Evolutionary conservation across 202 grass and related monocot genomes (phyloP), one percentile per base, ranked within the genome.

Genomic region (Carex arenaria): DNA sequence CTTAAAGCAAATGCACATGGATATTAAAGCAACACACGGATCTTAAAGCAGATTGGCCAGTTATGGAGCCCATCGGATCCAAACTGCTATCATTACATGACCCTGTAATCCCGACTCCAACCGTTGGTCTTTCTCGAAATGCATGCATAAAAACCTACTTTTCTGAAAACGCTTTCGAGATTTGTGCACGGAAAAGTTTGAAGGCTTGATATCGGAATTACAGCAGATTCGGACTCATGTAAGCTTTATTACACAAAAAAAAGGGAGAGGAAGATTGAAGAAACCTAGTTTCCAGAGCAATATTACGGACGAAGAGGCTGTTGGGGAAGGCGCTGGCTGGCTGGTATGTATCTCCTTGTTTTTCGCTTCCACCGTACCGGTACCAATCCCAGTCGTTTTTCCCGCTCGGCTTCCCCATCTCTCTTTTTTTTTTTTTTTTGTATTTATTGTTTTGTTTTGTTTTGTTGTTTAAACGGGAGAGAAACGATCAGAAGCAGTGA

Each of bases 231-330:
- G 26, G 26, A 26, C 26, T 26, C 0, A 26, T 0, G 26, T 26
- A 26, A 71, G 40, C 42, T 45, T 14, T 13, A 72, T 43, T 43
- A 4, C 68, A 26, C 0, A 57, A 3, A 57, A 72, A 1, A 19
- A 23, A 72, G 13, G 26, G 26, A 1, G 26, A 47, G 34, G 18
- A 26, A 14, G n/a, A 4, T 55, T 15, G 11, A 43, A 79, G 10
- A 31, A 14, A 97, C 95, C 95, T 93, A 14, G 89, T 89, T 28
- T 87, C 90, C 38, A 93, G 89, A 69, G 95, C 87, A 70, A 97
- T 89, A 72, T 94, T 93, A 10, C 90, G 90, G 60, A 97, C 32
- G 17, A 97, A 92, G 71, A 97, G 92, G 3, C 90, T 90, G 55
- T 84, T 80, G 78, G 86, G 87, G 36, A 78, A 30, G 73, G 72